Conservation (phyloP, 108 stramenopile species). For the Cylindrotheca closterium region DNA sequence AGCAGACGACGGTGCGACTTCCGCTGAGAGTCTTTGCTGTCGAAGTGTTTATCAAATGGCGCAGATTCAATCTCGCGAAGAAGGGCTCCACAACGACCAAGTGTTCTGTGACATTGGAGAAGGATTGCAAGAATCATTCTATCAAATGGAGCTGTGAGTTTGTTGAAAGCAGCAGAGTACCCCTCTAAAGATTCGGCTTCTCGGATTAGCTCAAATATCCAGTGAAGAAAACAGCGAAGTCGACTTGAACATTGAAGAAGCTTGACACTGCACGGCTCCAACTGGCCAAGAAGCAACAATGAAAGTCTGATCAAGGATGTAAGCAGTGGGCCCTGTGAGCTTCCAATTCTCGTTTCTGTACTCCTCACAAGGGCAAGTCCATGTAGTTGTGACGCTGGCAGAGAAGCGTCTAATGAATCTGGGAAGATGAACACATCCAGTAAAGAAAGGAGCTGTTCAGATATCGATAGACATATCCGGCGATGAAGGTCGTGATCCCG, state of each 20-base stretch:
- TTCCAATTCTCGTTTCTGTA: constrained; percentile 72
- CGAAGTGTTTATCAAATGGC: constrained; percentile 49
- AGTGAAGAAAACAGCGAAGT: constrained; percentile 74
- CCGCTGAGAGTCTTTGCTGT: constrained; percentile 46
- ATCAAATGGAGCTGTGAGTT: constrained; percentile 64
- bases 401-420: constrained; percentile 61
- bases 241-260: constrained; percentile 78
- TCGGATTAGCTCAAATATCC: constrained; percentile 72
- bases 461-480: constrained; percentile 51
- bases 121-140: constrained; percentile 64
- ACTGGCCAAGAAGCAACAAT: constrained; percentile 54
- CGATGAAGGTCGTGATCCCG: constrained; percentile 14
- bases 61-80: constrained; percentile 63
- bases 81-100: constrained; percentile 64
- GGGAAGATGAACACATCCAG: constrained; percentile 89
- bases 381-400: constrained; percentile 72
- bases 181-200: constrained; percentile 71
- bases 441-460: constrained; percentile 65
- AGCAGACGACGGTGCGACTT: constrained; percentile 50
- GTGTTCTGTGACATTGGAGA: constrained; percentile 71
- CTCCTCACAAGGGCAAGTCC: constrained; percentile 73
- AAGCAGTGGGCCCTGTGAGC: constrained; percentile 75
- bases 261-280: constrained; percentile 78
- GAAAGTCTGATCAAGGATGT: constrained; percentile 73
- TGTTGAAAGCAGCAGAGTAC: constrained; percentile 59